Conservation (phyloP, 2,329 filamentous ascomycete genomes). For the Bipolaris sorokiniana region DNA sequence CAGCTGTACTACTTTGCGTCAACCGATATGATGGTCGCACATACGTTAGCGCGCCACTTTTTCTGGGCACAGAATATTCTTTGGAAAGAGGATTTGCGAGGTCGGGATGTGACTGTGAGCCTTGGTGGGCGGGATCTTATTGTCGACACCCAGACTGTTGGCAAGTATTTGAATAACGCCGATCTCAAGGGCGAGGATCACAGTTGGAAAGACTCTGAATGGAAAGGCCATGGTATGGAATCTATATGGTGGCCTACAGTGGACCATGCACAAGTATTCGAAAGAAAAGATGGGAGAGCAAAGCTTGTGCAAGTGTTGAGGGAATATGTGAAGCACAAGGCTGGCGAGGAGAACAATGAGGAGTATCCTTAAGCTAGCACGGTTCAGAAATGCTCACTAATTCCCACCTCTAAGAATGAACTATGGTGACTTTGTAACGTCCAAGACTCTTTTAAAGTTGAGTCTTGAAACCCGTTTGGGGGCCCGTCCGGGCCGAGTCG, state of each 20-base stretch:
- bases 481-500: slow-evolving; percentile 25
- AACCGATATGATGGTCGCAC: slow-evolving; percentile 69
- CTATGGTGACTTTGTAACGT: neutral
- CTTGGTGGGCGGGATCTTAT: slow-evolving; percentile 69
- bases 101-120: slow-evolving; percentile 60
- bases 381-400: neutral
- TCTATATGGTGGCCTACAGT: slow-evolving; percentile 66
- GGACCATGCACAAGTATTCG: slow-evolving; percentile 66
- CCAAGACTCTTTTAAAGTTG: neutral
- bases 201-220: slow-evolving; percentile 44
- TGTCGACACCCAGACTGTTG: slow-evolving; percentile 65
- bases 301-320: slow-evolving; percentile 36
- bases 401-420: neutral
- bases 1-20: slow-evolving; percentile 74
- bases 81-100: slow-evolving; percentile 69
- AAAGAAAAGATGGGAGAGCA: slow-evolving; percentile 31
- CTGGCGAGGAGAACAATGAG: slow-evolving; percentile 16
- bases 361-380: neutral
- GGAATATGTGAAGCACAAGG: slow-evolving; percentile 28
- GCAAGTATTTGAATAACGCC: slow-evolving; percentile 60
- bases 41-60: slow-evolving; percentile 69
- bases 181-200: slow-evolving; percentile 38
- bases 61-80: slow-evolving; percentile 75
- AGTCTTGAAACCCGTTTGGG: slow-evolving; percentile 15
- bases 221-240: slow-evolving; percentile 57